Evolutionary conservation across 805 yeast species (phyloP), one percentile per base, ranked within the genome.

Genomic region (Candida rishiriensis): DNA sequence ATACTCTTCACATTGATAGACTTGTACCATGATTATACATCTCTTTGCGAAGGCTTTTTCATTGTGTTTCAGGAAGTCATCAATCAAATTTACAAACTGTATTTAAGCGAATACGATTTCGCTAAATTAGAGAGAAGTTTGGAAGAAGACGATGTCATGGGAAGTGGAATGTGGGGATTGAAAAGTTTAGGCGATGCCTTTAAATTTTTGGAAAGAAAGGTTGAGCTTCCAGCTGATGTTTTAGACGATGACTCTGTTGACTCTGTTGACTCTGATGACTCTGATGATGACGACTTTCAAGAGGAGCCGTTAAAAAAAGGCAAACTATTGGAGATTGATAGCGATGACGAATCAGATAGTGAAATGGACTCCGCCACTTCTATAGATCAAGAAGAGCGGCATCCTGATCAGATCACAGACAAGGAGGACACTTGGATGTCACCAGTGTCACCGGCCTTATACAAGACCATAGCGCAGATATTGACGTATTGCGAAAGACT

Each of bases 1-100:
- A 79, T 89, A 3, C 73, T 88, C 49, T 88, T 91, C 60, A 78
- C 82, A 15, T 66, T 90, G 31, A 70, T 91, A 40, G 98, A 91
- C 64, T 71, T 81, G 42, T 91, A 84, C 56, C 96, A 90, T 64
- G 95, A 91, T 0, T 91, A 91, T 60, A 68, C 81, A 2, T 69
- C 72, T 13, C 66, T 93, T 14, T 81, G 87, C 42, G 82, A 82
- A 46, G 87, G 88, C 1, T 82, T 88, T 47, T 85, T 89, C 49
- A 64, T 72, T 3, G 83, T 88, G 0, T 88, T 90, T 55, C 76
- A 76, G 42, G 81, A 79, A 21, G 61, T 87, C 4, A 67, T 81
- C 7, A 63, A 65, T 29, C 81, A 81, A 55, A 63, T 80, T 32
- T 59, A 61, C 29, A 59, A 63, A 15, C 42, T 57, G 35, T 75